A percentile compares a stretch with the other conserved stretches of the same genome.
Evolutionary conservation across 1,284 basidiomycete genomes (phyloP).

Genomic region (Cutaneotrichosporon cutaneum): DNA sequence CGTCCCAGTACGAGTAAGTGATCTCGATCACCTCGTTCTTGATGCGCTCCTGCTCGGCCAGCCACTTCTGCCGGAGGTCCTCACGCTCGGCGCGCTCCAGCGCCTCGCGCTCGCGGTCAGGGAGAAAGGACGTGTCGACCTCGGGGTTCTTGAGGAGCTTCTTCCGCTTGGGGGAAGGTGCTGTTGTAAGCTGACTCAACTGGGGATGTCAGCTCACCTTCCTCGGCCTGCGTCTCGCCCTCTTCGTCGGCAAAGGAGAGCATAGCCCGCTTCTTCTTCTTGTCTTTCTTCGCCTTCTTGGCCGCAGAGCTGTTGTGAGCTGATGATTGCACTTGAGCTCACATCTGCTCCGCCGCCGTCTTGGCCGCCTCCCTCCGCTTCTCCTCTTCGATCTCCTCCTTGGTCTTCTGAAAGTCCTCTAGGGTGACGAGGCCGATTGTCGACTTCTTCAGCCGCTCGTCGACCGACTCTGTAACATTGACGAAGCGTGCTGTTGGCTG

Average conservation of each 20-base stretch:
- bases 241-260: slow-evolving; percentile 83
- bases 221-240: slow-evolving; percentile 32
- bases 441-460: slow-evolving; percentile 86
- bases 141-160: slow-evolving; percentile 91
- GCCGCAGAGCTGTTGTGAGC: slow-evolving; percentile 17
- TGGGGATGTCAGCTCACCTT: slow-evolving; percentile 17
- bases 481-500: slow-evolving; percentile 82
- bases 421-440: slow-evolving; percentile 91
- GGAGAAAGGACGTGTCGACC: slow-evolving; percentile 97
- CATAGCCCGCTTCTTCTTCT: slow-evolving; percentile 87
- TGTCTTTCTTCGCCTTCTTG: slow-evolving; percentile 75
- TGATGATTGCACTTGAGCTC: neutral
- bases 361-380: slow-evolving; percentile 83
- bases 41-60: slow-evolving; percentile 66
- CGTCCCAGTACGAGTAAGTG: slow-evolving; percentile 96
- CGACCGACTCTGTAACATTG: slow-evolving; percentile 89
- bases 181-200: slow-evolving; percentile 11
- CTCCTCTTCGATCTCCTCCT: slow-evolving; percentile 87
- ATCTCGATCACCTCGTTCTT: slow-evolving; percentile 48
- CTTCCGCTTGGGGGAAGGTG: slow-evolving; percentile 62
- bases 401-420: slow-evolving; percentile 85
- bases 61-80: slow-evolving; percentile 84
- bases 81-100: slow-evolving; percentile 84
- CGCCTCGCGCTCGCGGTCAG: slow-evolving; percentile 93
- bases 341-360: slow-evolving; percentile 40